Evolutionary conservation across 148 eudicot species (phyloP).

Genomic region (Heliamphora exappendiculata): DNA sequence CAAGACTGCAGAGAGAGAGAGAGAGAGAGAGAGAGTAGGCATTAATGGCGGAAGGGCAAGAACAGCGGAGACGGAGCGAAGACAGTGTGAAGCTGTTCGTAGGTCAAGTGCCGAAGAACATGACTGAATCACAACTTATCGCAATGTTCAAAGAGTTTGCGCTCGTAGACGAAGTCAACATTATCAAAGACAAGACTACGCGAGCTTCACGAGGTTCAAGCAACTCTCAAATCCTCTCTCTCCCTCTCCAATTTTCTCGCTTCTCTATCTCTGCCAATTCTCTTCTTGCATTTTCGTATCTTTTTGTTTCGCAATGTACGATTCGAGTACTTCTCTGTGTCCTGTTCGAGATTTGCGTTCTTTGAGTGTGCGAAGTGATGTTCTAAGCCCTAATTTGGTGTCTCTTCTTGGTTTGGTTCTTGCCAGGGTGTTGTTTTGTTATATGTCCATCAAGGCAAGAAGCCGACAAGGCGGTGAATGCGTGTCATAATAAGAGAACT

Average conservation of each 20-base stretch:
- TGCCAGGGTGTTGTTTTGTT: constrained; percentile 77
- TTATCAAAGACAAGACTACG: constrained; percentile 83
- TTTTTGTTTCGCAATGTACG: constrained; percentile 17
- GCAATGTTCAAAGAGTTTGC: constrained; percentile 68
- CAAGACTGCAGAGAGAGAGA: constrained; percentile 14
- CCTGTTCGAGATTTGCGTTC: constrained; percentile 1
- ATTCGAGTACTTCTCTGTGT: neutral
- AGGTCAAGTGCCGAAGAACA: constrained; percentile 92
- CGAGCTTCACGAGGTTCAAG: constrained; percentile 79
- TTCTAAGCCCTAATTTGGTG: constrained; percentile 18
- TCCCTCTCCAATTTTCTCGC: neutral
- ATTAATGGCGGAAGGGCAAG: constrained; percentile 56
- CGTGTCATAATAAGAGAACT: constrained; percentile 75
- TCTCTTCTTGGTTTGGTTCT: neutral
- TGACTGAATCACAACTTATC: constrained; percentile 63
- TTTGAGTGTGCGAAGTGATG: constrained; percentile 4
- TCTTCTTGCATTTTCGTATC: neutral
- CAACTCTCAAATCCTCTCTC: neutral
- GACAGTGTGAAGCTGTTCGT: constrained; percentile 96
- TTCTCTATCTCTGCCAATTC: neutral
- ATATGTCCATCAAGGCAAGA: constrained; percentile 79
- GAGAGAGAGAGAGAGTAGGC: constrained; percentile 26
- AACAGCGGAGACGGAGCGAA: constrained; percentile 35
- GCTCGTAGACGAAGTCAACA: constrained; percentile 79
- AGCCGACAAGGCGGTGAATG: constrained; percentile 74